These are phyloP conservation scores for Tuctoria greenei DNA, from an alignment of 176 grass and related monocot genomes.

Conservation along the genomic window DNA sequence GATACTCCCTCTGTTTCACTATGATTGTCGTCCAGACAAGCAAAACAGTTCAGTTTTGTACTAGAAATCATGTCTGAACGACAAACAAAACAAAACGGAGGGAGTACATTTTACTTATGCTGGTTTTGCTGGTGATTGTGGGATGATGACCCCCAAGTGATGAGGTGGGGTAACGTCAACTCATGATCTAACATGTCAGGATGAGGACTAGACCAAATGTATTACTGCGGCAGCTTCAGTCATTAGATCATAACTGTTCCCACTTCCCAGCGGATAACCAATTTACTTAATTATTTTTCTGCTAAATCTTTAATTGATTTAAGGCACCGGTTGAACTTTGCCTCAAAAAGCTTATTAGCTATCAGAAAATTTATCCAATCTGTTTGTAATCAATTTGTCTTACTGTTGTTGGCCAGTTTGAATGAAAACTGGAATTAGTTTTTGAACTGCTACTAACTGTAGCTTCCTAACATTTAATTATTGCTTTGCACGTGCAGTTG, in stretches of 20 bases:
- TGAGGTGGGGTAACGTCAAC: neutral
- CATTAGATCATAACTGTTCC: neutral
- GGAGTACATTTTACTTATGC: no score
- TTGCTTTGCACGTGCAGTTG: constrained; percentile 54
- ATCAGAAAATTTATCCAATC: neutral
- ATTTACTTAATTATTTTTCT: neutral
- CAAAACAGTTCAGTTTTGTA: no score
- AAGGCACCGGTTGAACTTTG: neutral
- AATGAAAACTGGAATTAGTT: constrained; percentile 27
- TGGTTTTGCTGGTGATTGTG: neutral
- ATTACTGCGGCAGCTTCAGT: neutral
- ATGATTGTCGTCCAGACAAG: no score
- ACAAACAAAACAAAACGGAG: no score
- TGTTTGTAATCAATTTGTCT: neutral
- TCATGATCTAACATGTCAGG: neutral
- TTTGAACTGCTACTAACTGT: neutral
- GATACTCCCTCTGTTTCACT: no score
- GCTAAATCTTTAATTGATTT: neutral
- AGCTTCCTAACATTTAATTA: constrained; percentile 22
- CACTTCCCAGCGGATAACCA: neutral
- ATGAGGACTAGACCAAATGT: neutral
- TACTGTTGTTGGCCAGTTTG: constrained; percentile 1
- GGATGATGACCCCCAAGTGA: neutral
- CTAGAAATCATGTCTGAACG: no score
- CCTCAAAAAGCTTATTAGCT: neutral